Conservation (phyloP, 768 basidiomycete species). For the Clavulina sp. region DNA sequence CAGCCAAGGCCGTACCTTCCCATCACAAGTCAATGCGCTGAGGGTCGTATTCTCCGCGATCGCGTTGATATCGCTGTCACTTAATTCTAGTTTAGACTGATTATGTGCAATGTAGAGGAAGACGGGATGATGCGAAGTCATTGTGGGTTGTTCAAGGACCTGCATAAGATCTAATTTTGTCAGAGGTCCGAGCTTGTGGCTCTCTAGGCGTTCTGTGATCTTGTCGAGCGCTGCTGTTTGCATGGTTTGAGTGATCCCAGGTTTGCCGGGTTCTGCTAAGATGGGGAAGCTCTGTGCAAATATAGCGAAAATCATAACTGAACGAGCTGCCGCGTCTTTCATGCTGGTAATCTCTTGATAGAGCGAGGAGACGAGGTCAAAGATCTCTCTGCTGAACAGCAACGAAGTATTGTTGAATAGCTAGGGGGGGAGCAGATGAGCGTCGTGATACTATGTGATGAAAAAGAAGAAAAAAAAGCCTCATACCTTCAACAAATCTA, state of each 20-base stretch:
- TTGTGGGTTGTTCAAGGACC: background rate
- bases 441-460: background rate
- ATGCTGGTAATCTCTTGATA: background rate
- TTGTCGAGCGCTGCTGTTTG: background rate
- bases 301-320: background rate
- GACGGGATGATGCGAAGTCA: background rate
- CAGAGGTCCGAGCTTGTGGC: background rate
- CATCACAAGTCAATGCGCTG: background rate
- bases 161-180: background rate
- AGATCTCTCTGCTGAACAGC: background rate
- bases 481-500: background rate
- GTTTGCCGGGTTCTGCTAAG: background rate
- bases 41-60: background rate
- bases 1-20: background rate
- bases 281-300: background rate
- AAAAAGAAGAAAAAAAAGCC: background rate
- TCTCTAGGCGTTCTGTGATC: background rate
- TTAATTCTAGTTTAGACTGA: background rate
- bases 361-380: background rate
- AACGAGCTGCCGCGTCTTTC: background rate
- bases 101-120: background rate
- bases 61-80: background rate
- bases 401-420: background rate
- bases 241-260: background rate
- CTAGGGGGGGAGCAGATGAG: background rate